phyloP scores from a whole-genome alignment of 148 eudicot genomes.

The Arbutus unedo region DNA sequence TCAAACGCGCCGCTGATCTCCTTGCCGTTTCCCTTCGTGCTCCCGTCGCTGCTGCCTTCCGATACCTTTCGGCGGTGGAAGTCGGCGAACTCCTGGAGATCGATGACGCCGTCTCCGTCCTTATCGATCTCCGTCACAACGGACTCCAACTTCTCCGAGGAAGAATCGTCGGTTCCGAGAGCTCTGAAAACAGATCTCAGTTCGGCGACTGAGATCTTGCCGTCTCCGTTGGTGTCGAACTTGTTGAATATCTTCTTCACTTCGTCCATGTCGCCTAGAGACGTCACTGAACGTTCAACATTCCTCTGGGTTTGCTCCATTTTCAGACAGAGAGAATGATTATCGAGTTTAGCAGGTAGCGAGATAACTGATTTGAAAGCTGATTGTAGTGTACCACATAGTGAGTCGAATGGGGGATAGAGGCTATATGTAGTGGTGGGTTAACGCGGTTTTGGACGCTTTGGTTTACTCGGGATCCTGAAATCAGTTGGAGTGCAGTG shows the following conservation, averaged over 20 bases:
- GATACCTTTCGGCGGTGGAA: background rate
- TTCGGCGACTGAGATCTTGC: slow-evolving; percentile 24
- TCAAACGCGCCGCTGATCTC: slow-evolving; percentile 20
- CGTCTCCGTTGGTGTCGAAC: slow-evolving; percentile 24
- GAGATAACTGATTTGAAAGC: background rate
- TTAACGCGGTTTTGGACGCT: background rate
- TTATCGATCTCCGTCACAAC: slow-evolving; percentile 18
- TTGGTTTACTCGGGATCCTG: background rate
- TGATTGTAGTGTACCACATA: background rate
- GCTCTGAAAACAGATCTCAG: slow-evolving; percentile 14
- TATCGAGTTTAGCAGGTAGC: background rate
- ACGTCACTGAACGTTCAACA: background rate
- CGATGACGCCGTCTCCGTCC: slow-evolving; percentile 24
- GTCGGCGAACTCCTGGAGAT: slow-evolving; percentile 13
- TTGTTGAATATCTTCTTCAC: slow-evolving; percentile 16
- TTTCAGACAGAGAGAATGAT: background rate
- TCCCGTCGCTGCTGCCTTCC: background rate
- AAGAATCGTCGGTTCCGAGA: background rate
- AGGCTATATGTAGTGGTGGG: background rate
- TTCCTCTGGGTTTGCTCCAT: background rate
- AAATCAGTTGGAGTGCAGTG: background rate
- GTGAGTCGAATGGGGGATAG: background rate
- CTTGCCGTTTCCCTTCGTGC: background rate
- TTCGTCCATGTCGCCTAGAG: slow-evolving; percentile 11
- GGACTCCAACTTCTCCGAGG: background rate